These are phyloP conservation scores for Canavalia gladiata DNA, from an alignment of 306 rosid genomes.

Conservation along the genomic window DNA sequence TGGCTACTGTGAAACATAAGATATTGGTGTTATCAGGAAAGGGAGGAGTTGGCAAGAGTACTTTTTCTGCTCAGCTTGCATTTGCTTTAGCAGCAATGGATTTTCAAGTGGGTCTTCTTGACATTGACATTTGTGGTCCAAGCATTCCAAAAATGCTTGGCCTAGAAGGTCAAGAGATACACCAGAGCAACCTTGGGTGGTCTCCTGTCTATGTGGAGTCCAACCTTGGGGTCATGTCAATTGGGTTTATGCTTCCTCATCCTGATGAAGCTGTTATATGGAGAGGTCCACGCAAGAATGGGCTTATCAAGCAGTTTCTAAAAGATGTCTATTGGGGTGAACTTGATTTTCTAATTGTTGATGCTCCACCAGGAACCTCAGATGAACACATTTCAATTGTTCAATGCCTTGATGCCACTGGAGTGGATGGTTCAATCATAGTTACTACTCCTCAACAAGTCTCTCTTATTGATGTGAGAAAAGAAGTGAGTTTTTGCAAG, in stretches of 20 bases:
- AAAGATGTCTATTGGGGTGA: slow-evolving; percentile 95
- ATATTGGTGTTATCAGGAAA: slow-evolving; percentile 90
- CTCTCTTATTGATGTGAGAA: slow-evolving; percentile 84
- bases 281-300: slow-evolving; percentile 95
- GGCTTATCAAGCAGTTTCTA: slow-evolving; percentile 86
- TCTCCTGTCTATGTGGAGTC: slow-evolving; percentile 94
- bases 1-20: slow-evolving; percentile 97
- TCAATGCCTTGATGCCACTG: slow-evolving; percentile 74
- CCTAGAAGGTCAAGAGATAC: slow-evolving; percentile 90
- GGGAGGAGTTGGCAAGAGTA: slow-evolving; percentile 99
- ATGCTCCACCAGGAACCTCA: slow-evolving; percentile 98
- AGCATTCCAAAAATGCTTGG: slow-evolving; percentile 98
- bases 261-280: slow-evolving; percentile 89
- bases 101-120: slow-evolving; percentile 95
- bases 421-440: slow-evolving; percentile 91
- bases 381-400: slow-evolving; percentile 92
- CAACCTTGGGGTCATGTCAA: slow-evolving; percentile 95
- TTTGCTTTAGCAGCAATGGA: slow-evolving; percentile 89
- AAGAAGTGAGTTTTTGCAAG: slow-evolving; percentile 93
- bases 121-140: slow-evolving; percentile 96
- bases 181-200: slow-evolving; percentile 98
- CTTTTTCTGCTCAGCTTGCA: slow-evolving; percentile 89
- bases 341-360: slow-evolving; percentile 87
- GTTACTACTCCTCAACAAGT: slow-evolving; percentile 97
- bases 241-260: slow-evolving; percentile 86